These are phyloP conservation scores for Martiniozyma abietophila DNA, from an alignment of 805 yeast genomes.

Conservation along the genomic window DNA sequence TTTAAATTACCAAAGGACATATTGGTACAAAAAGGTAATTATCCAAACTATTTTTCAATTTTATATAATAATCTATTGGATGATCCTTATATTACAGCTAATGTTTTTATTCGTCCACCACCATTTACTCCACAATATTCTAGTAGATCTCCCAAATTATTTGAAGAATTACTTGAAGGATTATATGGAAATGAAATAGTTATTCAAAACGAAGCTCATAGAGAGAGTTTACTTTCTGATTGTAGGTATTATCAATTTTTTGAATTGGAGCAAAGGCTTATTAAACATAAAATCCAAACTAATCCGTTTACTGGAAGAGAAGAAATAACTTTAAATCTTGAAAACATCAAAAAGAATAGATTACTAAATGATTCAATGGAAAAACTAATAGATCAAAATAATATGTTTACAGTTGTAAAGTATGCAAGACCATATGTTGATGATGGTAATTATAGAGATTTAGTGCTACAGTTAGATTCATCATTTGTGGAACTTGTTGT, in stretches of 20 bases:
- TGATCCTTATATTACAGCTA: slow-evolving; percentile 34
- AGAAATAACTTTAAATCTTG: slow-evolving; percentile 47
- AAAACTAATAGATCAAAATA: slow-evolving; percentile 5
- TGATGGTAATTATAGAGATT: slow-evolving; percentile 22
- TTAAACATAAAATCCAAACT: slow-evolving; percentile 38
- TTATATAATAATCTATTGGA: slow-evolving; percentile 43
- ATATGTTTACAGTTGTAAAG: slow-evolving; percentile 16
- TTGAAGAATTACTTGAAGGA: slow-evolving; percentile 43
- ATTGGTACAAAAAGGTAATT: slow-evolving; percentile 53
- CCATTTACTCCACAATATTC: slow-evolving; percentile 52
- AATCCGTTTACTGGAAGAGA: slow-evolving; percentile 44
- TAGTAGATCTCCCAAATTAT: slow-evolving; percentile 44
- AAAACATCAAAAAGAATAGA: slow-evolving; percentile 37
- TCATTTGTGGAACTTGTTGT: slow-evolving; percentile 26
- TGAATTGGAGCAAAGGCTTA: slow-evolving; percentile 61
- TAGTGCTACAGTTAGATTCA: slow-evolving; percentile 34
- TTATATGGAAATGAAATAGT: slow-evolving; percentile 45
- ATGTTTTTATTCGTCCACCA: slow-evolving; percentile 61
- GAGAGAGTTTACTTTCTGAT: slow-evolving; percentile 53
- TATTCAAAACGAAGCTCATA: slow-evolving; percentile 42
- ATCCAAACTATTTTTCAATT: slow-evolving; percentile 68
- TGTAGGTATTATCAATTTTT: slow-evolving; percentile 69
- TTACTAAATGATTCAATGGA: slow-evolving; percentile 13
- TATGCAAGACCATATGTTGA: slow-evolving; percentile 43
- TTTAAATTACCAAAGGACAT: slow-evolving; percentile 53